These are phyloP conservation scores for Globisporangium mamillatum DNA, from an alignment of 352 stramenopile genomes.

Conservation along the genomic window DNA sequence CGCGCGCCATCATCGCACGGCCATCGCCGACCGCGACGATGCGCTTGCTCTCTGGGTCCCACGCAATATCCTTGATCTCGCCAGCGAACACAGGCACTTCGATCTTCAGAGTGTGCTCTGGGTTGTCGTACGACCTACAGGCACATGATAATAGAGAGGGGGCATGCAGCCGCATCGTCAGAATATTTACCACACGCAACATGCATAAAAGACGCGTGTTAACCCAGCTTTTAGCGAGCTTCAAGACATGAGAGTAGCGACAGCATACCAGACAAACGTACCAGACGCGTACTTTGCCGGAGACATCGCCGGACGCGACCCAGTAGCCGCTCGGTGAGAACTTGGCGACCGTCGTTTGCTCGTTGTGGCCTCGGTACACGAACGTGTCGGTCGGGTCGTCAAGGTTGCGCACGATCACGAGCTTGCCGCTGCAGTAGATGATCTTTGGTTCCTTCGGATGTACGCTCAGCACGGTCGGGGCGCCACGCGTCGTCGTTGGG, in stretches of 20 bases:
- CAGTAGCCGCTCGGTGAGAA: conserved; percentile 95
- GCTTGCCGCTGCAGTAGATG: conserved; percentile 91
- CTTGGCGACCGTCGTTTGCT: conserved; percentile 89
- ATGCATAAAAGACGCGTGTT: no score
- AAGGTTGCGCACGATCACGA: conserved; percentile 88
- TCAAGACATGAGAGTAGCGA: no score
- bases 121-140: conserved; percentile 91
- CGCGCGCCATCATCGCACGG: conserved; percentile 66
- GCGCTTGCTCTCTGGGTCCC: conserved; percentile 95
- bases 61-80: conserved; percentile 93
- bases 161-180: neutral
- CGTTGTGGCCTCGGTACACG: conserved; percentile 95
- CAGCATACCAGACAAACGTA: conserved; percentile 13
- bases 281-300: conserved; percentile 94
- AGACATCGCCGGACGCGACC: conserved; percentile 89
- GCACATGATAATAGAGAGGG: neutral
- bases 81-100: conserved; percentile 89
- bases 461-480: conserved; percentile 61
- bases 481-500: conserved; percentile 69
- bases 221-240: no score
- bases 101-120: conserved; percentile 95
- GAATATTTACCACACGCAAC: neutral
- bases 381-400: conserved; percentile 86
- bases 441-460: conserved; percentile 88
- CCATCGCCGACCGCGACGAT: conserved; percentile 90